Evolutionary conservation across 2,329 filamentous ascomycete species (phyloP).

Genomic region (Amauroascus verrucosus): DNA sequence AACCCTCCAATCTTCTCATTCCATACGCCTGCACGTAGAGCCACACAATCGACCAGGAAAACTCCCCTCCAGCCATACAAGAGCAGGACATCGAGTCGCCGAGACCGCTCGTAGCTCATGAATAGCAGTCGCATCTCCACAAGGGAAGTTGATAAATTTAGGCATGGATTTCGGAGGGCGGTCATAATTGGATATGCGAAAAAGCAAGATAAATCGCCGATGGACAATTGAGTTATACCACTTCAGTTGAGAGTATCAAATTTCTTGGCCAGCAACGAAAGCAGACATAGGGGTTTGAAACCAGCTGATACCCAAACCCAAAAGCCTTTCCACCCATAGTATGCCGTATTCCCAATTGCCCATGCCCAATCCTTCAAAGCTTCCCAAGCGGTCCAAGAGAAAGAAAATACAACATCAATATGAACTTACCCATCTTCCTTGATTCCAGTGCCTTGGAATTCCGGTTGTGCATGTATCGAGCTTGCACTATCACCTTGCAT

Average conservation of each 20-base stretch:
- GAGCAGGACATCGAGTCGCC: background rate
- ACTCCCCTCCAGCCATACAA: background rate
- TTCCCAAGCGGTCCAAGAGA: slow-evolving; percentile 17
- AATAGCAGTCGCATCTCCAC: background rate
- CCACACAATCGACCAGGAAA: slow-evolving; percentile 3
- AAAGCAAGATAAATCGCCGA: background rate
- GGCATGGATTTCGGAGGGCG: background rate
- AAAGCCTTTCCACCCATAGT: background rate
- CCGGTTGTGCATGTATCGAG: slow-evolving; percentile 23
- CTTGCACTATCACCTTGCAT: slow-evolving; percentile 18
- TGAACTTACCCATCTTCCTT: slow-evolving; percentile 85
- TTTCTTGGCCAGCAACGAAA: background rate
- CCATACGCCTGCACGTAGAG: slow-evolving; percentile 5
- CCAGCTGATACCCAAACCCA: background rate
- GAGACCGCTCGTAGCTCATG: background rate
- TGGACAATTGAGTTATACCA: background rate
- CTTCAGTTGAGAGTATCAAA: background rate
- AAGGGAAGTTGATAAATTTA: background rate
- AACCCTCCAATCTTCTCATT: slow-evolving; percentile 6
- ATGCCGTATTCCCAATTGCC: background rate
- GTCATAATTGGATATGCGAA: background rate
- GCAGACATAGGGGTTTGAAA: background rate
- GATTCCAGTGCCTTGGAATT: slow-evolving; percentile 42
- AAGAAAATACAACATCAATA: slow-evolving; percentile 3
- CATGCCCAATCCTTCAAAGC: background rate